Evolutionary conservation across 73 alveolate genomes (phyloP), one percentile per base, ranked within the genome.

Genomic region (Paramecium primaurelia): DNA sequence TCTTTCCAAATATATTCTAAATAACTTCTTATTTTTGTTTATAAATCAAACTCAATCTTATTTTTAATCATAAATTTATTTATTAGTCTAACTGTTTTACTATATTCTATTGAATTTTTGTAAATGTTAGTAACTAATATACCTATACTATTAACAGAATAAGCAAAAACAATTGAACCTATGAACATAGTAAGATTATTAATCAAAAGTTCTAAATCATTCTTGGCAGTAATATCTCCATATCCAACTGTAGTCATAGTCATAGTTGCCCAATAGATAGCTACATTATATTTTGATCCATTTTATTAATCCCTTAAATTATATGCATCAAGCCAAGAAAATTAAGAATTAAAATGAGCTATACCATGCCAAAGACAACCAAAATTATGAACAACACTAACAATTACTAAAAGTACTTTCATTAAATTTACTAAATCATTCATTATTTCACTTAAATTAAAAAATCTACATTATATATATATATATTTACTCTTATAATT

Each of bases 191-290:
- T 95, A 37, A 94, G 59, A 18, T 92, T 54, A 7, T 95, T 93
- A 44, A 92, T 71, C 44, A 94, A 92, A 8, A 95, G 30, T 93
- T 96, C 99, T 20, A 93, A 86, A 1, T 94, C 93, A 20, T 96
- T 95, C 34, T 86, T 47, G 6, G 99, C 98, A 7, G 92, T 87
- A 6, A 96, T 92, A 75, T 96, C 99, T 32, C 99, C 99, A 92
- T 96, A 96, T 16, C 99, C 99, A 0, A 96, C 99, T 9, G 99
- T 96, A 16, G 98, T 95, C 99, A 96, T 96, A 2, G 99, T 96
- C 16, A 97, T 96, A 38, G 95, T 95, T 1, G 99, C 98, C 96
- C 97, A 96, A 86, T 96, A 96, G 9, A 96, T 89, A 16, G 98
- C 89, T 4, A 92, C 80, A 12, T 95, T 68, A 73, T 96, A 96